Base-by-base conservation (phyloP, 768 basidiomycete genomes). In the Tubosaeta brunneosetosa region DNA sequence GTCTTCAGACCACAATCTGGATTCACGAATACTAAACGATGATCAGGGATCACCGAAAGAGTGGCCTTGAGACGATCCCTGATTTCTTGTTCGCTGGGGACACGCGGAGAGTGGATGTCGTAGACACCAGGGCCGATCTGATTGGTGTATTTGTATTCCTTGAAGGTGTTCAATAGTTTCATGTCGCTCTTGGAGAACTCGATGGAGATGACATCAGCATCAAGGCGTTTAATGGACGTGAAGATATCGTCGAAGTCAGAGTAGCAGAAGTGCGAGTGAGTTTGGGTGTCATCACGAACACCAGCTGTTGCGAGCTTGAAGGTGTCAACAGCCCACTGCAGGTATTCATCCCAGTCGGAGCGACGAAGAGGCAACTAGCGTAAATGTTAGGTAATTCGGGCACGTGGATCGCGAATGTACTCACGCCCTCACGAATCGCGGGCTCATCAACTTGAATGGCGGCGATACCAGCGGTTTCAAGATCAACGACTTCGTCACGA, bases 391-490 rank as follows among this genome's bases (percentile, higher is more conserved):
- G 38, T 13, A 49, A 22, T 27, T 42, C 17, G 17, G 4, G 17
- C 12, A 41, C 29, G 42, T 25, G 37, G 48, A 32, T 33, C 17
- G 19, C 33, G 27, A 49, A 40, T 43, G 1, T 12, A 79, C 86
- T 65, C 75, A 88, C 86, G 73, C 97, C 97, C 77, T 99, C 97
- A 77, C 97, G 94, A 65, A 99, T 97, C 54, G 97, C 97, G 52
- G 97, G 97, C 77, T 99, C 97, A 61, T 99, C 97, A 65, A 99
- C 97, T 77, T 99, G 97, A 68, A 99, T 95, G 66, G 95, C 97
- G 61, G 86, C 84, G 72, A 99, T 97, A 56, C 92, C 92, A 56
- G 92, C 97, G 71, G 87, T 87, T 77, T 94, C 92, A 64, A 98
- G 90, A 77, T 99, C 97, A 60, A 93, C 61, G 58, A 99, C 97